A percentile compares a stretch with the other conserved stretches of the same genome.
Conservation (phyloP, 2,329 filamentous ascomycete species). For the Penicillium fuscoglaucum region DNA sequence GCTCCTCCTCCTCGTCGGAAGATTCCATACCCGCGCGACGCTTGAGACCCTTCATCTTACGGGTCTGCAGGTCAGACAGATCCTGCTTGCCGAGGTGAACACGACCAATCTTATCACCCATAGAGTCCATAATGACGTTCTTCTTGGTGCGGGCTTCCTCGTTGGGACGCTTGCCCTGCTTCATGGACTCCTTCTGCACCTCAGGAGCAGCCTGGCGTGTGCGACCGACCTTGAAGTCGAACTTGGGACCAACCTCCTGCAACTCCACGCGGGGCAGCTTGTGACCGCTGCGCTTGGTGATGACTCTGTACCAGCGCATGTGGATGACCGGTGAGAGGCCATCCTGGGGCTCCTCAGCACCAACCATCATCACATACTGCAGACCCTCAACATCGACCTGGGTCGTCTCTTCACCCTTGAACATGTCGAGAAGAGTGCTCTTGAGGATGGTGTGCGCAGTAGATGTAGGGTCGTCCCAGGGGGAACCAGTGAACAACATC, state of each 20-base stretch:
- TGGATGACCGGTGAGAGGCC: constrained; percentile 51
- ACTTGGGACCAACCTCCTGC: constrained; percentile 90
- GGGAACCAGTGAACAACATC: constrained; percentile 84
- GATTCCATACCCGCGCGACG: constrained; percentile 66
- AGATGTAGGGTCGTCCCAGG: constrained; percentile 78
- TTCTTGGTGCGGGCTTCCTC: constrained; percentile 73
- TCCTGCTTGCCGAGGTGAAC: constrained; percentile 92
- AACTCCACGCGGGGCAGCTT: constrained; percentile 87
- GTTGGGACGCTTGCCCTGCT: constrained; percentile 69
- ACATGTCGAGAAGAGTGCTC: constrained; percentile 84
- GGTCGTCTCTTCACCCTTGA: constrained; percentile 75
- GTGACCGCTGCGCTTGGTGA: constrained; percentile 82
- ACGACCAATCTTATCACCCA: constrained; percentile 94
- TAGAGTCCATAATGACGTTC: constrained; percentile 86
- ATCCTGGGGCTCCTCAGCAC: constrained; percentile 64
- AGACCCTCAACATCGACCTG: constrained; percentile 94
- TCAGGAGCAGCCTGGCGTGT: constrained; percentile 56
- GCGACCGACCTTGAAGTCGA: constrained; percentile 86
- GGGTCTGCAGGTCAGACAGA: constrained; percentile 80
- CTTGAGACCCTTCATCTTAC: constrained; percentile 99
- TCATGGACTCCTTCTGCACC: constrained; percentile 88
- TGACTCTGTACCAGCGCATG: constrained; percentile 80
- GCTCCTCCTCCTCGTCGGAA: constrained; percentile 51
- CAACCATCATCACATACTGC: constrained; percentile 83
- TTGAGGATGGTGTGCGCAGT: constrained; percentile 84